Conservation (phyloP, 345 rosid genomes). For the Linum trigynum region DNA sequence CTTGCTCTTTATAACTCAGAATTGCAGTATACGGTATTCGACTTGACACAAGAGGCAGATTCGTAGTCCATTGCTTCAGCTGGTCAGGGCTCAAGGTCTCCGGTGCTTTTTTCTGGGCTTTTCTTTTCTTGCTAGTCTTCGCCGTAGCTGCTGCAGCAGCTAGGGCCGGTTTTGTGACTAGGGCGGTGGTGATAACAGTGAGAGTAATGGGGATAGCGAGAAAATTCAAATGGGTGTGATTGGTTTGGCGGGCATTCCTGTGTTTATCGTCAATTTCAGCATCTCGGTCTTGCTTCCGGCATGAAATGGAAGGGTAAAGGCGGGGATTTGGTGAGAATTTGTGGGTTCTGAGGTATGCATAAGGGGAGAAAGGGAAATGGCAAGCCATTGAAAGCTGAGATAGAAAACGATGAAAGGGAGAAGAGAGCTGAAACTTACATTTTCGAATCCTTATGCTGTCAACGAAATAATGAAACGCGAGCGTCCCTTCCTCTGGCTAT, state of each 20-base stretch:
- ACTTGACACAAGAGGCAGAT: slow-evolving; percentile 52
- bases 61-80: slow-evolving; percentile 61
- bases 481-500: no score
- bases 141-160: slow-evolving; percentile 30
- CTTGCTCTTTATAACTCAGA: slow-evolving; percentile 43
- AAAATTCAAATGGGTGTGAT: slow-evolving; percentile 30
- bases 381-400: slow-evolving; percentile 10
- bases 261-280: slow-evolving; percentile 15
- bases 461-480: no score
- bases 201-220: slow-evolving; percentile 60
- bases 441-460: no score
- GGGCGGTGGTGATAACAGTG: slow-evolving; percentile 50
- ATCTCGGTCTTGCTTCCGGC: slow-evolving; percentile 25
- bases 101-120: slow-evolving; percentile 38
- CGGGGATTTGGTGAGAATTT: slow-evolving; percentile 14
- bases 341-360: slow-evolving; percentile 12
- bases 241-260: slow-evolving; percentile 8
- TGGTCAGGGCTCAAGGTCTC: slow-evolving; percentile 62
- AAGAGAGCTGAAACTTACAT: no score
- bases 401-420: no score
- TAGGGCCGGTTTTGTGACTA: slow-evolving; percentile 29
- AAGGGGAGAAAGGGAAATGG: slow-evolving; percentile 8
- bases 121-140: slow-evolving; percentile 41
- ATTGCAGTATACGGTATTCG: slow-evolving; percentile 70
- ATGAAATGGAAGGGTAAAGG: slow-evolving; percentile 25